Percentiles rank a stretch among this genome's conserved stretches.
These are phyloP conservation scores for Blumeria graminis DNA, from an alignment of 2,329 filamentous ascomycete genomes.

Conservation along the genomic window DNA sequence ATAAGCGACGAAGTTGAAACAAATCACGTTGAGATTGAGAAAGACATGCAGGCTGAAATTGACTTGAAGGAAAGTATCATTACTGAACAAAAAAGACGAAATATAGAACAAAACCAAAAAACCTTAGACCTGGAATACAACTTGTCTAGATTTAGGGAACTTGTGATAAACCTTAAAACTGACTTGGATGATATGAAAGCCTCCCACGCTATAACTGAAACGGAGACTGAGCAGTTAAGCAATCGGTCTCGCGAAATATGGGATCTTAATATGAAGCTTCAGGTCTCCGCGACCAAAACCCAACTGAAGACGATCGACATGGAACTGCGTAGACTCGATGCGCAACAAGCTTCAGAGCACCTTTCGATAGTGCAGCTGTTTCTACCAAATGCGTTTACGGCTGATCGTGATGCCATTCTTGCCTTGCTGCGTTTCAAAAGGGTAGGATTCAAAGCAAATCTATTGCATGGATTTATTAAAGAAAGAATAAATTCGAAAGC, in stretches of 20 bases:
- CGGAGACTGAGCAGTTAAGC: conserved; percentile 74
- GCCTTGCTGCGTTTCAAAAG: conserved; percentile 73
- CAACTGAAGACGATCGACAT: conserved; percentile 88
- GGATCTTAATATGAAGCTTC: conserved; percentile 86
- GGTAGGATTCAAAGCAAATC: conserved; percentile 63
- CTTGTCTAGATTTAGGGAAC: conserved; percentile 63
- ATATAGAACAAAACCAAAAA: conserved; percentile 51
- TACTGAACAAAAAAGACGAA: conserved; percentile 52
- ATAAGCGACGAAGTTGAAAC: conserved; percentile 85
- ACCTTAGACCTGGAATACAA: conserved; percentile 82
- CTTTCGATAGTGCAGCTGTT: conserved; percentile 75
- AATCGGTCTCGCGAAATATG: conserved; percentile 81
- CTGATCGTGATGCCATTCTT: conserved; percentile 66
- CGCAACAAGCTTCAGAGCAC: conserved; percentile 71
- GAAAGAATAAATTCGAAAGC: conserved; percentile 48
- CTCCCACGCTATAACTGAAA: conserved; percentile 77
- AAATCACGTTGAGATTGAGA: conserved; percentile 80
- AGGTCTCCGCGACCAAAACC: conserved; percentile 70
- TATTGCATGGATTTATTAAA: conserved; percentile 55
- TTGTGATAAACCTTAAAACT: conserved; percentile 63
- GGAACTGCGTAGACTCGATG: conserved; percentile 65
- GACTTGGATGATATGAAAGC: conserved; percentile 83
- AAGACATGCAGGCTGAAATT: conserved; percentile 81
- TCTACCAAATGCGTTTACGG: conserved; percentile 59
- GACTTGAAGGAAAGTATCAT: conserved; percentile 72